Base-by-base conservation (phyloP, 2,329 filamentous ascomycete genomes). In the Colletotrichum incanum region DNA sequence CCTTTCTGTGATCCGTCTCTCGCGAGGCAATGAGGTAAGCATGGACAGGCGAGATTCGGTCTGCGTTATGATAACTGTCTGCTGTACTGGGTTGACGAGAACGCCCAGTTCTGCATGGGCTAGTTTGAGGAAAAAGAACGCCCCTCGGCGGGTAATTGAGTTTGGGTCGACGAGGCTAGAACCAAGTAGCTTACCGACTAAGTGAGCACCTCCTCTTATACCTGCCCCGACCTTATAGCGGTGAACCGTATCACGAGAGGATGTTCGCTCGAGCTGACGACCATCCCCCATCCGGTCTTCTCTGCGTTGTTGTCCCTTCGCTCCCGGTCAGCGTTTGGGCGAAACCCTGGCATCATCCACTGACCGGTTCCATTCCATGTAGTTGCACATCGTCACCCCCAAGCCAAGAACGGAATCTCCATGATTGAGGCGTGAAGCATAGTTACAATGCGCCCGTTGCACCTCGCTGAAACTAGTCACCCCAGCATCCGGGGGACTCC, bases 201-300 rank as follows among this genome's bases (percentile, higher is more conserved):
- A 20, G 47, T 5, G 31, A 34, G 23, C 43, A 9, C 39, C 54
- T 39, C 39, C 45, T 60, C 65, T 64, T 70, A 69, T 60, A 65
- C 31, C 43, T 6, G 39, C 8, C 12, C n/a, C 41, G 31, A 52
- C 47, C 11, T 31, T 34, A 16, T 64, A 59, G 70, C 65, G 70
- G 65, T 70, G 65, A 72, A 65, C 31, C 16, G 23, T 31, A 65
- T 43, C 59, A 60, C 47, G 39, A 41, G 31, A 69, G 45, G 37
- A 50, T 39, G 59, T 45, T 60, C 26, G n/a, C 26, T 64, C 6
- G 23, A 63, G 26, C 59, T 20, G 14, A 26, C 45, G 59, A 52
- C 58, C 39, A 60, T 45, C 39, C 45, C 45, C 31, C 47, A 41
- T 43, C 52, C 18, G 16, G 47, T 20, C 11, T 56, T 18, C 12